Base-by-base conservation (phyloP, 2,329 filamentous ascomycete species). In the Erysiphe neolycopersici region DNA sequence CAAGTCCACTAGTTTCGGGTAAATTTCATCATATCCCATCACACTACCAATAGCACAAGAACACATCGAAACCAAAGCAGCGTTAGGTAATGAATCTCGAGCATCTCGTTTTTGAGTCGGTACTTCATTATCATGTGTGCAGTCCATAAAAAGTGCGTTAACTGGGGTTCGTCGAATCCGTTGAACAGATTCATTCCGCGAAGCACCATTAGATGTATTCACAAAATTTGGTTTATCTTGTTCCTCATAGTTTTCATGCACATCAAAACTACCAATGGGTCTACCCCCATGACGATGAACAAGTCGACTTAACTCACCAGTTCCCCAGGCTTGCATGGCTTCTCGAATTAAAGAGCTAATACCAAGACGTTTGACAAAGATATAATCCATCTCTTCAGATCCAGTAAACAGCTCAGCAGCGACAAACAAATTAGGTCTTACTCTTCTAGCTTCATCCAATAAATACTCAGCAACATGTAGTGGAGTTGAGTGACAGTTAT, bases 311-410 rank as follows among this genome's bases (percentile, higher is more conserved):
- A 98, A 67, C 59, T 98, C 91, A 11, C 73, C 81, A 1, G 89
- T 93, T 56, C 79, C 87, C 87, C 87, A 95, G 30, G 85, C 81
- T 59, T 98, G 89, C 91, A 98, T 98, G 11, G 87, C 87, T 61
- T 98, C 89, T 46, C 89, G 76, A 51, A 98, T 93, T 42, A 98
- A 68, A 6, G 83, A 82, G 58, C 81, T 91, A 45, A 98, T 68
- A 5, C 89, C 89, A 2, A 98, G 71, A 19, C 83, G 73, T 62
- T 92, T 91, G 50, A 93, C 85, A 56, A 95, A 98, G 44, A 92
- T 69, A 56, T 91, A 95, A 56, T 98, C 89, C 66, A 82, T 93
- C 55, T 91, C 79, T 58, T 98, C 89, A 0, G 83, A 89, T 11
- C 89, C 89, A 1, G 83, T 89, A 58, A 98, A 98, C 1, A 98